Evolutionary conservation across 2,329 filamentous ascomycete species (phyloP).

Genomic region (Aspergillus sp.): DNA sequence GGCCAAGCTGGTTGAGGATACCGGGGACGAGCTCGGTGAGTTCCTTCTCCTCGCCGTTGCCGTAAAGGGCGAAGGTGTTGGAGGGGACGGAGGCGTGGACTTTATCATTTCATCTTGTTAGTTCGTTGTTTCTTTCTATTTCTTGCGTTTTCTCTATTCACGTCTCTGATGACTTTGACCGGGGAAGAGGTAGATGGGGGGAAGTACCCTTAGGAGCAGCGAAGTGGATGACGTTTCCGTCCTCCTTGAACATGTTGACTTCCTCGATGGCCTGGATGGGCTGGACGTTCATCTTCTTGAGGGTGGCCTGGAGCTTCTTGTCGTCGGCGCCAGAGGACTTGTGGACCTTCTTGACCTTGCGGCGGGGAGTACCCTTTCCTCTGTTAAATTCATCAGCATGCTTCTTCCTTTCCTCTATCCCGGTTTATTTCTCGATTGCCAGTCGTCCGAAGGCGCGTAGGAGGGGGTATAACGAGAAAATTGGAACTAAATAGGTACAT

Average conservation of each 20-base stretch:
- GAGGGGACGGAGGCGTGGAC: slow-evolving; percentile 95
- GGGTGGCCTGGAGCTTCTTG: slow-evolving; percentile 96
- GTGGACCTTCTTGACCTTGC: slow-evolving; percentile 98
- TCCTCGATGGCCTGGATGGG: slow-evolving; percentile 99
- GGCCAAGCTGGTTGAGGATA: slow-evolving; percentile 99
- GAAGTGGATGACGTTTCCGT: slow-evolving; percentile 99
- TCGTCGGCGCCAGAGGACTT: slow-evolving; percentile 91
- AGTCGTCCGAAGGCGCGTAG: not conserved
- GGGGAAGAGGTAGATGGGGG: not conserved
- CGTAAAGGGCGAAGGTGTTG: slow-evolving; percentile 99
- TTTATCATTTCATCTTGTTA: slow-evolving; percentile 38
- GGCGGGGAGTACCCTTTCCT: slow-evolving; percentile 96
- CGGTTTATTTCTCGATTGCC: not conserved
- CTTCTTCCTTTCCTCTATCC: not conserved
- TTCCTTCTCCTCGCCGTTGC: slow-evolving; percentile 98
- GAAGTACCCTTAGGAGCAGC: slow-evolving; percentile 89
- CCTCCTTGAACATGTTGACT: slow-evolving; percentile 99
- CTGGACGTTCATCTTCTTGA: slow-evolving; percentile 99
- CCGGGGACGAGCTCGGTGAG: slow-evolving; percentile 98
- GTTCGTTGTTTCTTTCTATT: not conserved
- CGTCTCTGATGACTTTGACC: not conserved
- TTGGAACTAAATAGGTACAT: not conserved
- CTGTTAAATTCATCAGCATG: slow-evolving; percentile 43
- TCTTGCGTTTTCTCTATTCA: not conserved
- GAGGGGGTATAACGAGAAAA: not conserved